Base-by-base conservation (phyloP, 176 grass and related monocot species). In the Aegilops tauschii region DNA sequence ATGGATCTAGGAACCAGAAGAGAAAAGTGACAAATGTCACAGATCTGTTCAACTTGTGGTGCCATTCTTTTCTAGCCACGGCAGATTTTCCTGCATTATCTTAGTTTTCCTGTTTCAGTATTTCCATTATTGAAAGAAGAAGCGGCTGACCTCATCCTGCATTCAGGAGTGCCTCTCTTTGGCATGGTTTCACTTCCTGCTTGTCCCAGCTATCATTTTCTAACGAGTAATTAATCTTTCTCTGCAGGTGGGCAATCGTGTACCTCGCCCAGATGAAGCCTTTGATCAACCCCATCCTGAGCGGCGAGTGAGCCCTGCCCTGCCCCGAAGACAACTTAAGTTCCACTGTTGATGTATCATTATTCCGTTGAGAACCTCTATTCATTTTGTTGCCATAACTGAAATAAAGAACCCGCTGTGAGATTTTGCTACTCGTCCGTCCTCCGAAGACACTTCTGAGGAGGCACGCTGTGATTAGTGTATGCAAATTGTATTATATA, bases 221-320 rank as follows among this genome's bases (percentile, higher is more conserved):
- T 68, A 59, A 87, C 5, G 5, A 49, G 74, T 3, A 1, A 1
- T 17, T 47, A 1, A 61, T 67, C 3, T 31, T 77, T 69, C 47
- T 90, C 29, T 50, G 47, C 66, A 98, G 96, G 96, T 98, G 94
- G 88, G 96, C 96, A 16, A 98, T 98, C 30, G 96, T 98, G 16
- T 98, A 98, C 81, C 93, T 98, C 79, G 86, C 96, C 2, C 96
- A 98, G 86, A 77, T 98, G 88, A 98, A 98, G 69, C 96, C 96
- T 73, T 80, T 98, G 86, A 96, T 98, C 86, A 93, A 93, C 73
- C 93, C 96, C n/a, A 94, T 98, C 49, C 79, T 94, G 12, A 98
- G 90, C n/a, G 96, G 92, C 27, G 93, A 98, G 89, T 98, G 85
- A 98, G 17, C 84, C 52, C 6, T 35, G 16, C 28, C 58, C 21